Conservation (phyloP, 1,284 basidiomycete species). For the Mycosarcoma mackinlayi region DNA sequence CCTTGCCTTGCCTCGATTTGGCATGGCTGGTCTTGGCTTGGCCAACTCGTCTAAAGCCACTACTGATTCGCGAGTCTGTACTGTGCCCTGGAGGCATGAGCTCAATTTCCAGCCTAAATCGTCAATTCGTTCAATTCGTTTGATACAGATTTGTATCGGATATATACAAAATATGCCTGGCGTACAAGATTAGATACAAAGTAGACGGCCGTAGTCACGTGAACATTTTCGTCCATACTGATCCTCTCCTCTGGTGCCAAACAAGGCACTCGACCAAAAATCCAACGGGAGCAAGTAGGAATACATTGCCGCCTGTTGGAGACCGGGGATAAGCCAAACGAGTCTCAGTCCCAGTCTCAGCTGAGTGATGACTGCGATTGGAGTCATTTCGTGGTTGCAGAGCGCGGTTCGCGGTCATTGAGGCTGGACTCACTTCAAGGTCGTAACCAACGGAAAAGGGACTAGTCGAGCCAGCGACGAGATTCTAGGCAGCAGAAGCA, state of each 20-base stretch:
- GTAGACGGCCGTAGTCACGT: slow-evolving; percentile 27
- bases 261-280: not conserved
- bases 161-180: no score
- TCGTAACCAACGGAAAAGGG: not conserved
- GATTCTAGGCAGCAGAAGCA: slow-evolving; percentile 30
- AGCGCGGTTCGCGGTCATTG: slow-evolving; percentile 11
- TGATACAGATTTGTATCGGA: no score
- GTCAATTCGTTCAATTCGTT: no score
- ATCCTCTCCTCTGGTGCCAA: not conserved
- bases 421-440: slow-evolving; percentile 2
- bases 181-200: no score
- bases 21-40: no score
- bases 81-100: no score
- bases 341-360: no score
- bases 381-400: slow-evolving; percentile 1
- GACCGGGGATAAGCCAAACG: slow-evolving; percentile 13
- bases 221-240: not conserved
- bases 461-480: slow-evolving; percentile 1
- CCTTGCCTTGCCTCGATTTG: no score
- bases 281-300: not conserved
- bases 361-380: not conserved
- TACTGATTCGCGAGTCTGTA: no score
- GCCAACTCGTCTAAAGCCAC: no score
- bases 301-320: slow-evolving; percentile 4
- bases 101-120: no score